Conservation (phyloP, 768 basidiomycete genomes). For the Suillus decipiens region DNA sequence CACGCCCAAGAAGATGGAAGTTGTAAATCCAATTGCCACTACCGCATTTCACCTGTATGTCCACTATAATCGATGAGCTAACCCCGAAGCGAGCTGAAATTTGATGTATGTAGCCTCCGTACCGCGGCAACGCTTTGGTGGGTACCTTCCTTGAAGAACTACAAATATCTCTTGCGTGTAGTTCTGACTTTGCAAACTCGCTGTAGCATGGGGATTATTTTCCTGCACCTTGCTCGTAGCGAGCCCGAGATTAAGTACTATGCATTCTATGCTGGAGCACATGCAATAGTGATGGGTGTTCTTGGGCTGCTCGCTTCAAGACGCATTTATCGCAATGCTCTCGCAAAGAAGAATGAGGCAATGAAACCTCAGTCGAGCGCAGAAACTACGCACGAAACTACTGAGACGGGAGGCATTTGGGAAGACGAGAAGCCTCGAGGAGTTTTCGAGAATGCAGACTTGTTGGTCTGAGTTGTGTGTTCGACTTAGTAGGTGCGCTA, state of each 20-base stretch:
- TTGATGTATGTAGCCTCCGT: neutral
- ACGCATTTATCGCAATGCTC: neutral
- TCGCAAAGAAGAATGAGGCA: neutral
- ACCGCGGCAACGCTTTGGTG: neutral
- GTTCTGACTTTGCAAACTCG: neutral
- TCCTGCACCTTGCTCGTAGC: neutral
- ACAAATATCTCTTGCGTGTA: neutral
- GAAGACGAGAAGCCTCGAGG: neutral
- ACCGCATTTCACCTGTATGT: neutral
- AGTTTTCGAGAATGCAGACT: neutral
- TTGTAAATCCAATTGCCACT: neutral
- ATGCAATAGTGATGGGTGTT: neutral
- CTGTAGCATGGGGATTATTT: neutral
- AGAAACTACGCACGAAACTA: neutral
- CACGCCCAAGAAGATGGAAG: slow-evolving; percentile 3
- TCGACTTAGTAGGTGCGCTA: too few species aligned
- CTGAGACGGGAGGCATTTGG: neutral
- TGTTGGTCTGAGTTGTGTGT: neutral
- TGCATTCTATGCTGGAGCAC: slow-evolving; percentile 5
- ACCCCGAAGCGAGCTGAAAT: neutral
- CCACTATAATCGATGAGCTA: too few species aligned
- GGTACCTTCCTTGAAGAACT: neutral
- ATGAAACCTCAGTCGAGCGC: neutral
- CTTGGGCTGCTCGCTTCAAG: neutral
- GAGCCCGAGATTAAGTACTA: neutral